These are phyloP conservation scores for Senna tora DNA, from an alignment of 306 rosid genomes.

Conservation along the genomic window DNA sequence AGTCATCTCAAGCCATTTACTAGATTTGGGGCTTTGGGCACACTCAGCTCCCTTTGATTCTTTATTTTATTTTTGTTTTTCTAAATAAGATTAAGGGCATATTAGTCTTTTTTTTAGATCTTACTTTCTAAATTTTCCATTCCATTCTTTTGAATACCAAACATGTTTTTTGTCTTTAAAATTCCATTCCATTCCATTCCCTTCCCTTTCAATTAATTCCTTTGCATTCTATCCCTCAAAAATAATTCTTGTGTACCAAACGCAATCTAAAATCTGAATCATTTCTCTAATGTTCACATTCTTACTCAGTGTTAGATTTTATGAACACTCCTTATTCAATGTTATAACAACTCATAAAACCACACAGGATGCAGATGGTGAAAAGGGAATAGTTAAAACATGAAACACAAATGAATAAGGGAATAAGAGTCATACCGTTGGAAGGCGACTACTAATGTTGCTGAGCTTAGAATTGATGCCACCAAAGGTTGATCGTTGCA, in stretches of 20 bases:
- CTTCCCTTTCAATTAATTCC: no score
- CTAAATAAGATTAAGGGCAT: no score
- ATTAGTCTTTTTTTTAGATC: no score
- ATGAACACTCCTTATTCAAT: slow-evolving; percentile 2
- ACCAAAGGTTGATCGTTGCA: slow-evolving; percentile 87
- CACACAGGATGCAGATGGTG: background rate
- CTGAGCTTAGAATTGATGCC: slow-evolving; percentile 93
- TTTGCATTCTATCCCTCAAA: no score
- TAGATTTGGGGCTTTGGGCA: no score
- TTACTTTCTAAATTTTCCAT: no score
- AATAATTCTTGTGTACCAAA: no score
- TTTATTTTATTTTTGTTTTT: no score
- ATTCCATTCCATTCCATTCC: no score
- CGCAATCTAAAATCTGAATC: background rate
- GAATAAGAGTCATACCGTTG: slow-evolving; percentile 63
- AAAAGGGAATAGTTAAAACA: slow-evolving; percentile 21
- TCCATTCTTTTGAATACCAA: no score
- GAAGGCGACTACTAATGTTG: slow-evolving; percentile 89
- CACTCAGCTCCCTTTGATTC: no score
- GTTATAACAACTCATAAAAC: background rate
- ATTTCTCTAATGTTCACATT: background rate
- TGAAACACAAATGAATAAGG: slow-evolving; percentile 22
- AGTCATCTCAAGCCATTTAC: slow-evolving; percentile 47
- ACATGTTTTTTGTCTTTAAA: no score
- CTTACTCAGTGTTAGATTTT: background rate